phyloP scores from a whole-genome alignment of 768 basidiomycete genomes.

The Lentinula sp. region DNA sequence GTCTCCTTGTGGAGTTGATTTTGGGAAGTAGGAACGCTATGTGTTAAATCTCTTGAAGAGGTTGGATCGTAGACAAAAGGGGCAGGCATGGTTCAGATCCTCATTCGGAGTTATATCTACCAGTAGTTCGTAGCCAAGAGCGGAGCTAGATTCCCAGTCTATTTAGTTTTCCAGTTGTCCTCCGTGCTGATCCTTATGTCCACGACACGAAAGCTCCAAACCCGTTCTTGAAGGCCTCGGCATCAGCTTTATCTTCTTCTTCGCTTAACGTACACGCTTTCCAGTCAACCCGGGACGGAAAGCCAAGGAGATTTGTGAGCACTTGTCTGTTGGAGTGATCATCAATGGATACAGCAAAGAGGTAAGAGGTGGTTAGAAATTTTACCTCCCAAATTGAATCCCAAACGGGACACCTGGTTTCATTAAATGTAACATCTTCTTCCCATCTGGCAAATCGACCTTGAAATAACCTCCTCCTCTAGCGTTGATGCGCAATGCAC shows the following conservation, averaged over 20 bases:
- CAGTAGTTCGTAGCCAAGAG: no score
- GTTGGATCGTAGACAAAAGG: no score
- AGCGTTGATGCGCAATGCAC: conserved; percentile 47
- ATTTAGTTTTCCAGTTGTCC: no score
- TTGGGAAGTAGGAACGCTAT: no score
- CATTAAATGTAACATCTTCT: conserved; percentile 81
- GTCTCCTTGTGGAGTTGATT: no score
- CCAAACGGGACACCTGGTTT: conserved; percentile 74
- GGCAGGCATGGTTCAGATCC: no score
- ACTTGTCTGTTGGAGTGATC: conserved; percentile 55
- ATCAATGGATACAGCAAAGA: conserved; percentile 6
- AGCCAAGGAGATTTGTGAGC: conserved; percentile 67
- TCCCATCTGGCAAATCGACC: conserved; percentile 84
- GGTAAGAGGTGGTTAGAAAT: conserved; percentile 1
- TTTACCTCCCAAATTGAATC: conserved; percentile 91
- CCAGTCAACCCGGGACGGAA: conserved; percentile 85
- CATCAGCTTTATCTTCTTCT: conserved; percentile 82
- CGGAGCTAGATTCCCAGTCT: no score
- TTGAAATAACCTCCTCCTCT: conserved; percentile 76
- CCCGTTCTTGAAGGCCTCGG: conserved; percentile 74
- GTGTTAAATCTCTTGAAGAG: no score
- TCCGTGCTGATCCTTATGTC: not conserved
- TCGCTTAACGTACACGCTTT: conserved; percentile 80
- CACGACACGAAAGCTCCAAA: conserved; percentile 70
- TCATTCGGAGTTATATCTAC: no score